phyloP scores from a whole-genome alignment of 208 protist genomes.

The Leishmania martiniquensis region DNA sequence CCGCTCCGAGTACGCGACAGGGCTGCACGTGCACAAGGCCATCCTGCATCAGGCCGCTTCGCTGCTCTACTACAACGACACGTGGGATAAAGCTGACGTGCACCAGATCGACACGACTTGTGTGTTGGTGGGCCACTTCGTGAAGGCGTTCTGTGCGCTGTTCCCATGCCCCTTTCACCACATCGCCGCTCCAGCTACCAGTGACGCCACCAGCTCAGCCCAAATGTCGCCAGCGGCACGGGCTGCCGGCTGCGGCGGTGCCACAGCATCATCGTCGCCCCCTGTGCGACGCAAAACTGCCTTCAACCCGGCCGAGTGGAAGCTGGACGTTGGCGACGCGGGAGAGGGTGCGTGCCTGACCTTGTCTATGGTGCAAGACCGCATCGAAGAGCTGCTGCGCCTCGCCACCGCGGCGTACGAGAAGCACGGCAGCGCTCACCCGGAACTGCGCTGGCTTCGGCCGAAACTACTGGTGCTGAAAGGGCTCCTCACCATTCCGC shows the following conservation, averaged over 20 bases:
- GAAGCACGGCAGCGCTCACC: slow-evolving; percentile 31
- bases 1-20: slow-evolving; percentile 47
- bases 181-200: slow-evolving; percentile 15
- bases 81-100: slow-evolving; percentile 70
- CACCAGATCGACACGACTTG: slow-evolving; percentile 71
- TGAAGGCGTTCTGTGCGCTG: slow-evolving; percentile 75
- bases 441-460: slow-evolving; percentile 63
- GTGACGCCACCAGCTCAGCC: not conserved
- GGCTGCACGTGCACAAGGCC: slow-evolving; percentile 56
- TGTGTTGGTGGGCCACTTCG: slow-evolving; percentile 79
- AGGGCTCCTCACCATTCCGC: slow-evolving; percentile 64
- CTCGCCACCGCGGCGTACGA: slow-evolving; percentile 38
- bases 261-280: not conserved
- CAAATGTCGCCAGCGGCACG: not conserved
- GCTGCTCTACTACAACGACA: slow-evolving; percentile 75
- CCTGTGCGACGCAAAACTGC: not conserved
- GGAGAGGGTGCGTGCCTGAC: slow-evolving; percentile 35
- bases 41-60: slow-evolving; percentile 66
- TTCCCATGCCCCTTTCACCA: slow-evolving; percentile 67
- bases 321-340: slow-evolving; percentile 39
- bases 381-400: slow-evolving; percentile 67
- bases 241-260: slow-evolving; percentile 2
- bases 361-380: slow-evolving; percentile 57
- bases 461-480: slow-evolving; percentile 84
- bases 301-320: slow-evolving; percentile 33